Conservation (phyloP, 768 basidiomycete genomes). For the Tricholoma furcatifolium region DNA sequence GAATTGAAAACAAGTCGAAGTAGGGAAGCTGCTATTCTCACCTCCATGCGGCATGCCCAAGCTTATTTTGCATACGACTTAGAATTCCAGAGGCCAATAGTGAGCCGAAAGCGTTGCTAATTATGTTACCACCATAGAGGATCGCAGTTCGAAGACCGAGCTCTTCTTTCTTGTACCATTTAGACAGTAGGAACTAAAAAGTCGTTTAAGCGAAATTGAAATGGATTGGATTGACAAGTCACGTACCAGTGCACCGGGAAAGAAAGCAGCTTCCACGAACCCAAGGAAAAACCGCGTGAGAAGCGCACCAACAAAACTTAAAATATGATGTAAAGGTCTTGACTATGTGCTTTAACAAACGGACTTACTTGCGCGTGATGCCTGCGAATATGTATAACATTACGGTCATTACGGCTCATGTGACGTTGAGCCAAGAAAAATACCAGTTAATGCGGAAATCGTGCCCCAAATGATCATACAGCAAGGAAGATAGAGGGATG, state of each 20-base stretch:
- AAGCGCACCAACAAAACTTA: constrained; percentile 63
- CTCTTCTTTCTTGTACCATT: constrained; percentile 74
- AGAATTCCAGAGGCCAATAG: constrained; percentile 78
- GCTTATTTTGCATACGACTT: constrained; percentile 63
- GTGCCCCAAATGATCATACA: constrained; percentile 71
- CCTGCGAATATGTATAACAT: constrained; percentile 9
- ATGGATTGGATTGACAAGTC: constrained; percentile 3
- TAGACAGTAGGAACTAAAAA: constrained; percentile 50
- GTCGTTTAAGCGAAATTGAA: neutral
- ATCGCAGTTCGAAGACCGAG: constrained; percentile 68
- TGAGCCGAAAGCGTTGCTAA: constrained; percentile 81
- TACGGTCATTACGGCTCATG: neutral
- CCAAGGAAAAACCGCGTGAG: constrained; percentile 76
- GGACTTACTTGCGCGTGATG: constrained; percentile 18
- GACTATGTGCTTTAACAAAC: neutral
- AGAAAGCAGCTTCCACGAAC: constrained; percentile 70
- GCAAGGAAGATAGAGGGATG: constrained; percentile 59
- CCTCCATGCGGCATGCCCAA: constrained; percentile 74
- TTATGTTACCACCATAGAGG: constrained; percentile 69
- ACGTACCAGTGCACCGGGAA: constrained; percentile 58
- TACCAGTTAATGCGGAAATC: constrained; percentile 50
- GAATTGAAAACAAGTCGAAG: neutral
- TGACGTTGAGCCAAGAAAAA: neutral
- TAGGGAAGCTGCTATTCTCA: constrained; percentile 24
- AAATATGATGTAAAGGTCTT: neutral